Conservation (phyloP, 352 stramenopile species). For the Pythium sp. region DNA sequence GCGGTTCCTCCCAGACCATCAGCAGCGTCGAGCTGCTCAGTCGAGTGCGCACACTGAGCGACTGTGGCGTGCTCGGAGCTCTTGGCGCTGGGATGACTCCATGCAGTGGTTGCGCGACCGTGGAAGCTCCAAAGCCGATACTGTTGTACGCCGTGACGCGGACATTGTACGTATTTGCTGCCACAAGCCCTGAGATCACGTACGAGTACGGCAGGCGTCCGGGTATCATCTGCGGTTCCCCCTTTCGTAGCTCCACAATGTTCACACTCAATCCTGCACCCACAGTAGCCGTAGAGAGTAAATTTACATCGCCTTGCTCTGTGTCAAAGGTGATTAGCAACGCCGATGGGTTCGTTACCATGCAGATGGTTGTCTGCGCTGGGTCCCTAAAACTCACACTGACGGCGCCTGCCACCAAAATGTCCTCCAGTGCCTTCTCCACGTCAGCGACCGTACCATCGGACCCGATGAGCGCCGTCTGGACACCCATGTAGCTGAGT, state of each 20-base stretch:
- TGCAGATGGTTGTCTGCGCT: constrained; percentile 49
- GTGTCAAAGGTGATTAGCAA: constrained; percentile 63
- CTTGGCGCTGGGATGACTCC: constrained; percentile 36
- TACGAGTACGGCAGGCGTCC: constrained; percentile 80
- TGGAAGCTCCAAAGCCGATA: constrained; percentile 87
- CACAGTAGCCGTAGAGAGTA: constrained; percentile 18
- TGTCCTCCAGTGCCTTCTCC: constrained; percentile 47
- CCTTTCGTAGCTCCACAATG: constrained; percentile 48
- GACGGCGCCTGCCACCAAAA: constrained; percentile 60
- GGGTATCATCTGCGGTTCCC: constrained; percentile 50
- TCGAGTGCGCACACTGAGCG: constrained; percentile 76
- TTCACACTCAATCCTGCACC: constrained; percentile 10
- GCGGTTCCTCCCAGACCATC: constrained; percentile 74
- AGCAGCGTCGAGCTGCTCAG: constrained; percentile 58
- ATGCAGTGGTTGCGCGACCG: constrained; percentile 30
- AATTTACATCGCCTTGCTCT: constrained; percentile 43
- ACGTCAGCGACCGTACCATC: constrained; percentile 37
- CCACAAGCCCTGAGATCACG: constrained; percentile 73
- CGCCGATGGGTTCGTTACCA: constrained; percentile 20
- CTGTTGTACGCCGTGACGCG: constrained; percentile 94
- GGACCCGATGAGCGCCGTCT: constrained; percentile 41
- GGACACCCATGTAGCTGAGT: constrained; percentile 53
- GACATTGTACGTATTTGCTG: constrained; percentile 81
- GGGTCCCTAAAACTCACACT: constrained; percentile 38
- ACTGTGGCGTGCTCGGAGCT: constrained; percentile 65